A percentile compares a stretch with the other conserved stretches of the same genome.
These are phyloP conservation scores for Psilocybe mexicana DNA, from an alignment of 1,284 basidiomycete genomes.

Conservation along the genomic window DNA sequence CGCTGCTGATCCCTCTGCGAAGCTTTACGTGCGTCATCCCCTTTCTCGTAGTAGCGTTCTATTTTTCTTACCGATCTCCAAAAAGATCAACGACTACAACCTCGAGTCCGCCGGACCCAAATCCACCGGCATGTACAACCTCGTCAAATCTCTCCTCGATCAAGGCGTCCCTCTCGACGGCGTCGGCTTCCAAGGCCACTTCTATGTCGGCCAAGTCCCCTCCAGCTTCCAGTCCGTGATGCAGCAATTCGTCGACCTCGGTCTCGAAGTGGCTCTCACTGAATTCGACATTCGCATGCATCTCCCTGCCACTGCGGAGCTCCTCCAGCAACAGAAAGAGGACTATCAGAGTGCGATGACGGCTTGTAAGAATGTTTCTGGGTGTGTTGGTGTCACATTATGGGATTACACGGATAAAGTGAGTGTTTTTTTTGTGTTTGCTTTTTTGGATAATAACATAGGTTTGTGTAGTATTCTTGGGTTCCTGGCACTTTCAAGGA, in stretches of 20 bases:
- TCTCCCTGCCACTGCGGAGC: slow-evolving; percentile 46
- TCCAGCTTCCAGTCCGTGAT: slow-evolving; percentile 44
- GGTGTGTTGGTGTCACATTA: slow-evolving; percentile 54
- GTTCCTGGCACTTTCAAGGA: slow-evolving; percentile 50
- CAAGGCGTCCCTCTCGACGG: slow-evolving; percentile 56
- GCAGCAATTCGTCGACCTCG: slow-evolving; percentile 49
- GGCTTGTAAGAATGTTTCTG: slow-evolving; percentile 50
- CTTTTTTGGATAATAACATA: background rate
- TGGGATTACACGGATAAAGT: slow-evolving; percentile 57
- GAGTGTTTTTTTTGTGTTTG: background rate
- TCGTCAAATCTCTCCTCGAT: slow-evolving; percentile 47
- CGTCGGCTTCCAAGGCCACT: slow-evolving; percentile 55
- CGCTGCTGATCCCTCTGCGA: slow-evolving; percentile 36
- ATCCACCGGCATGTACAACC: slow-evolving; percentile 49
- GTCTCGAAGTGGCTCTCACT: slow-evolving; percentile 59
- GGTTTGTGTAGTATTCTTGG: slow-evolving; percentile 45
- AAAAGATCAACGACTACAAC: slow-evolving; percentile 61
- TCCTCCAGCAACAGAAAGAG: slow-evolving; percentile 50
- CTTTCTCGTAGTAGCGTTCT: background rate
- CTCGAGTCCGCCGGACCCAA: slow-evolving; percentile 52
- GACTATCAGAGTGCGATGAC: slow-evolving; percentile 56
- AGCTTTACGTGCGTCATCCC: slow-evolving; percentile 12
- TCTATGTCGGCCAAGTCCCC: slow-evolving; percentile 52
- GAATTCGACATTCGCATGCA: slow-evolving; percentile 63
- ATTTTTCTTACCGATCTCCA: background rate